These are phyloP conservation scores for Chytriomyces sp. DNA, from an alignment of 192 early-diverging fungal species.

Conservation along the genomic window DNA sequence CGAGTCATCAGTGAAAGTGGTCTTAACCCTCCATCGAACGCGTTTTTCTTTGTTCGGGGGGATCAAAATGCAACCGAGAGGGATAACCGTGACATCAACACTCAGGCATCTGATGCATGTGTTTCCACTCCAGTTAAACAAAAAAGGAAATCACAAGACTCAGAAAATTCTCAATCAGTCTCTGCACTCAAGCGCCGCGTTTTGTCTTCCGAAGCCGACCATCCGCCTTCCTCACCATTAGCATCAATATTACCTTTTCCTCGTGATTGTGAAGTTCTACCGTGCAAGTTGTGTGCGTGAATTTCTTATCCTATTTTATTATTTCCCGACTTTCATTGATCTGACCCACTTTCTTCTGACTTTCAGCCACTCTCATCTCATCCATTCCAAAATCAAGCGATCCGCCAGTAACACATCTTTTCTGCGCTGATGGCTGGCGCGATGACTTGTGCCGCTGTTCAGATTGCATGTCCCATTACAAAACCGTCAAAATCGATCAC, in stretches of 20 bases:
- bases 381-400: background rate
- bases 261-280: no score
- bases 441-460: conserved; percentile 72
- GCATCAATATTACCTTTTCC: no score
- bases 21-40: background rate
- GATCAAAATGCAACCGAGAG: background rate
- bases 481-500: conserved; percentile 57
- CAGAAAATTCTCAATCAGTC: no score
- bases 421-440: conserved; percentile 77
- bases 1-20: background rate
- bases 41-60: conserved; percentile 14
- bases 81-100: background rate
- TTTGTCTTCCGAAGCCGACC: background rate
- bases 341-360: background rate
- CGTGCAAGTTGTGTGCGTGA: conserved; percentile 26
- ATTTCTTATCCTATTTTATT: background rate
- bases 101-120: background rate
- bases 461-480: conserved; percentile 50
- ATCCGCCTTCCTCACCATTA: no score
- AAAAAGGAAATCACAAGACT: background rate
- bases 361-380: background rate
- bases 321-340: background rate
- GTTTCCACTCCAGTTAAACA: background rate
- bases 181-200: no score
- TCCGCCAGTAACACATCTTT: conserved; percentile 55